Conservation (phyloP, 2,329 filamentous ascomycete genomes). For the Phialophora tarda region DNA sequence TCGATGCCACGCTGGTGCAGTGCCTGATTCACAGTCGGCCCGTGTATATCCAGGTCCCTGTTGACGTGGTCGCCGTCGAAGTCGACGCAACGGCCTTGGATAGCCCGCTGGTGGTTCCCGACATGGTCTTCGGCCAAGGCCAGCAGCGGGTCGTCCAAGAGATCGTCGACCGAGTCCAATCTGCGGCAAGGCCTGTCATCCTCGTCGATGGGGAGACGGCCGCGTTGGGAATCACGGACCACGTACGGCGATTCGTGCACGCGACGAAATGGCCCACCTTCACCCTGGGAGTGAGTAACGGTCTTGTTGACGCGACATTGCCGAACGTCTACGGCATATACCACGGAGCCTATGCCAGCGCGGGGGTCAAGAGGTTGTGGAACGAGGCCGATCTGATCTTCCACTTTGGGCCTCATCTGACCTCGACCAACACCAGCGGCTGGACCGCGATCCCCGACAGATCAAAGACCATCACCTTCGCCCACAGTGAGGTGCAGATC, state of each 20-base stretch:
- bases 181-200: no score
- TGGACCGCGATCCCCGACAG: conserved; percentile 39
- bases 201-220: no score
- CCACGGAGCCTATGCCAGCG: conserved; percentile 49
- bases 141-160: background rate
- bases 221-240: no score
- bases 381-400: conserved; percentile 53
- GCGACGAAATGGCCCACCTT: no score
- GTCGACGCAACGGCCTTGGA: conserved; percentile 16
- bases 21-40: conserved; percentile 60
- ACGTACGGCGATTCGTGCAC: no score
- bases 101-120: no score
- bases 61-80: conserved; percentile 26
- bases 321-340: conserved; percentile 58
- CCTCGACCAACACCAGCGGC: conserved; percentile 50
- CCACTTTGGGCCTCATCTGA: conserved; percentile 53
- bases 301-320: conserved; percentile 55
- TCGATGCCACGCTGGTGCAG: conserved; percentile 58
- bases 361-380: conserved; percentile 46
- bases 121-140: conserved; percentile 21
- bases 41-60: conserved; percentile 62
- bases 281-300: conserved; percentile 23
- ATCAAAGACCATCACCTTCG: conserved; percentile 72
- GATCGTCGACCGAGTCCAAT: no score
- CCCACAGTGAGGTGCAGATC: conserved; percentile 53